Percentiles rank a stretch among this genome's conserved stretches.
phyloP scores from a whole-genome alignment of 2,329 filamentous ascomycete genomes.

The Pseudocercospora vitis region DNA sequence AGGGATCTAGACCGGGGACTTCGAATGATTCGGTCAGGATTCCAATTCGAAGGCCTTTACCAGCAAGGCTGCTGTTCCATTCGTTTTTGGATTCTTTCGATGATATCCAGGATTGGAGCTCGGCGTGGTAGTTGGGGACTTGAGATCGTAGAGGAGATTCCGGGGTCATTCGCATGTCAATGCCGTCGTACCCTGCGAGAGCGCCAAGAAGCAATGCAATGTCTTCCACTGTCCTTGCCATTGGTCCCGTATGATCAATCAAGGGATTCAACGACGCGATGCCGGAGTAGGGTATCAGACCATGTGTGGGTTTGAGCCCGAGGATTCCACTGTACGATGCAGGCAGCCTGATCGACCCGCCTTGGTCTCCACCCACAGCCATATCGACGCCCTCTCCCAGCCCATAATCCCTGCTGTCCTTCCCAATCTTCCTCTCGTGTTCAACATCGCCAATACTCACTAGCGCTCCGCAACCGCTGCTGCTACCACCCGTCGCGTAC shows the following conservation, averaged over 20 bases:
- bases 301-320: conserved; percentile 76
- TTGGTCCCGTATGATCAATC: conserved; percentile 50
- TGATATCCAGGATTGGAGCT: conserved; percentile 33
- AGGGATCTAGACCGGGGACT: conserved; percentile 40
- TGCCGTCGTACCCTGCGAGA: conserved; percentile 49
- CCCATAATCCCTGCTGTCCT: conserved; percentile 23
- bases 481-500: conserved; percentile 41
- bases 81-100: conserved; percentile 31
- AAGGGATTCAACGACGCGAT: conserved; percentile 43
- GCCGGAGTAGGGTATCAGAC: conserved; percentile 52
- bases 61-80: conserved; percentile 37
- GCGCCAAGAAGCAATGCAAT: conserved; percentile 43
- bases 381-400: conserved; percentile 40
- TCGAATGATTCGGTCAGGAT: conserved; percentile 49
- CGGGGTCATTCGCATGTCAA: conserved; percentile 46
- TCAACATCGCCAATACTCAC: conserved; percentile 37
- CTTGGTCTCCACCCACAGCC: conserved; percentile 50
- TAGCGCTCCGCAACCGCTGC: conserved; percentile 37
- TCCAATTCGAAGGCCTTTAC: conserved; percentile 47
- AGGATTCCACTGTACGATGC: conserved; percentile 75
- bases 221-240: conserved; percentile 45
- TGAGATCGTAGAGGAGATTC: conserved; percentile 41
- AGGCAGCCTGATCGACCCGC: conserved; percentile 73
- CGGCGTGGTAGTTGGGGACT: conserved; percentile 40
- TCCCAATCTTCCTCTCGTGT: conserved; percentile 28